These are phyloP conservation scores for Kwoniella pini DNA, from an alignment of 768 basidiomycete genomes.

Conservation along the genomic window DNA sequence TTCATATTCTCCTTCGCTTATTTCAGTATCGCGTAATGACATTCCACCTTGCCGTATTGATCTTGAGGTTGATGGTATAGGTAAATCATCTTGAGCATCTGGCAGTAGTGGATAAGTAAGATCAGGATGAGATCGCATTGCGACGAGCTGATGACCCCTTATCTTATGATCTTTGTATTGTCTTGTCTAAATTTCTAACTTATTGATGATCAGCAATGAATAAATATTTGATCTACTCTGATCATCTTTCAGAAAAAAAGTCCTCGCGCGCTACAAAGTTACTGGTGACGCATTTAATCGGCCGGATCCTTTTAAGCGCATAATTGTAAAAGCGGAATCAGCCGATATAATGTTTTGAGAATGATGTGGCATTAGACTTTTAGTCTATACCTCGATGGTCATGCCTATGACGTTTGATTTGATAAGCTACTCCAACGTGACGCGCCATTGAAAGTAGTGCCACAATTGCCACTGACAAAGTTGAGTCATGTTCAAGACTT, in stretches of 20 bases:
- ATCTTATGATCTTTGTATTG: no score
- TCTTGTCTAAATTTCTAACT: background rate
- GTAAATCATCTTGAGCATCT: conserved; percentile 20
- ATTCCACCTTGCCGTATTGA: conserved; percentile 17
- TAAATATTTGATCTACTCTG: background rate
- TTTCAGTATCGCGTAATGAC: conserved; percentile 6
- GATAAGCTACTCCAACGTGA: background rate
- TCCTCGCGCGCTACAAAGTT: no score
- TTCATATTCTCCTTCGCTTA: conserved; percentile 21
- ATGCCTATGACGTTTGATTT: background rate
- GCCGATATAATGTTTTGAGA: background rate
- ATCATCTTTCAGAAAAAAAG: conserved; percentile 5
- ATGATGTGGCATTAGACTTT: conserved; percentile 12
- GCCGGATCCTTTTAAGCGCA: background rate
- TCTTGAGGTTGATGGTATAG: background rate
- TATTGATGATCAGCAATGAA: background rate
- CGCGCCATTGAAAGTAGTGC: background rate
- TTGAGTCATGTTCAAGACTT: background rate
- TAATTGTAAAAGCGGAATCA: no score
- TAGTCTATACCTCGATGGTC: conserved; percentile 3
- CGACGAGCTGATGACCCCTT: no score
- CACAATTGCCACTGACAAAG: background rate
- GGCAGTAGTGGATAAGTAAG: conserved; percentile 16
- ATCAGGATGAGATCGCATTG: conserved; percentile 21
- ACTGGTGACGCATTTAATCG: background rate